These are phyloP conservation scores for Phaseolus coccineus DNA, from an alignment of 331 rosid species.

Conservation along the genomic window DNA sequence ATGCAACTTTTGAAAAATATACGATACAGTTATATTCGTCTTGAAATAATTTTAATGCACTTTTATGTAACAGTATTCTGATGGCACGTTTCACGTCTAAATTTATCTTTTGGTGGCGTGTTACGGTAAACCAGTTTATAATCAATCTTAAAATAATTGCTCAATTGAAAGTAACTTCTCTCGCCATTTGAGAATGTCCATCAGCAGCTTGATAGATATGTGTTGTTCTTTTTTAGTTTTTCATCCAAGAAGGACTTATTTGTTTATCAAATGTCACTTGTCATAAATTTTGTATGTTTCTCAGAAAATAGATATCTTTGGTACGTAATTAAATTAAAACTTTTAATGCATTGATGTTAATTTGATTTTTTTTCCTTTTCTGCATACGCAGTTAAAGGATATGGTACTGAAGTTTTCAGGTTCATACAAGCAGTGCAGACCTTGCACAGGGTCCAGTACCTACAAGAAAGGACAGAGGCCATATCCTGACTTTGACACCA, in stretches of 20 bases:
- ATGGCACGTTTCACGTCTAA: constrained; percentile 10
- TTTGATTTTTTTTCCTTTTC: neutral
- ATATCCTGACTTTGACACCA: constrained; percentile 74
- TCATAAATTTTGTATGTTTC: neutral
- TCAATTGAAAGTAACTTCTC: constrained; percentile 20
- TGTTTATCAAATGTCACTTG: constrained; percentile 19
- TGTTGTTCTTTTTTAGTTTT: neutral
- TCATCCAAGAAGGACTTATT: neutral
- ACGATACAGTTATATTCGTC: neutral
- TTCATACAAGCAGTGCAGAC: constrained; percentile 72
- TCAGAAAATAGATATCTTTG: neutral
- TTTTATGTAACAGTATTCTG: constrained; percentile 31
- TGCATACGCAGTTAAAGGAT: constrained; percentile 76
- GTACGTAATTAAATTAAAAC: constrained; percentile 15
- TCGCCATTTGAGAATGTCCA: neutral
- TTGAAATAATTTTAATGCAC: constrained; percentile 14
- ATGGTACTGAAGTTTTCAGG: constrained; percentile 90
- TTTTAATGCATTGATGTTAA: constrained; percentile 15
- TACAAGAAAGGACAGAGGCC: constrained; percentile 70
- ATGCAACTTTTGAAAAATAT: constrained; percentile 14
- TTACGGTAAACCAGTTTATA: constrained; percentile 5
- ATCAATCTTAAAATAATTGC: constrained; percentile 23
- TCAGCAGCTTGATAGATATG: neutral
- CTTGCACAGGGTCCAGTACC: constrained; percentile 74
- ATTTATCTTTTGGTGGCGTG: constrained; percentile 20